Conservation (phyloP, 768 basidiomycete species). For the Gloeophyllum trabeum region DNA sequence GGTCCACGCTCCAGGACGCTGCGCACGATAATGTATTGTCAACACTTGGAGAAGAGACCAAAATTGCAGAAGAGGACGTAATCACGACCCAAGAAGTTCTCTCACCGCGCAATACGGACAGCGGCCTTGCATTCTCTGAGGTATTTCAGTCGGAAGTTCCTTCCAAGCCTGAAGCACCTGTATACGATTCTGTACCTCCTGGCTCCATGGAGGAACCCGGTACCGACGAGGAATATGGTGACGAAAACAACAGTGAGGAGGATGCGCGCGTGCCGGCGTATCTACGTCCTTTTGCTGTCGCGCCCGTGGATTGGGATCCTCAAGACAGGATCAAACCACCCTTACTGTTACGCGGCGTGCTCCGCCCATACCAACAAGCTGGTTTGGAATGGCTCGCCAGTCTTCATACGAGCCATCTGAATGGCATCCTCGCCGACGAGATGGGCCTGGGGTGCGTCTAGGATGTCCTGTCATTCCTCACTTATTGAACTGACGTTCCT, state of each 20-base stretch:
- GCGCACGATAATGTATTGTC: too few species aligned
- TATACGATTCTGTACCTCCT: too few species aligned
- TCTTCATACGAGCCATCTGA: constrained; percentile 68
- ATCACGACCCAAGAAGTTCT: too few species aligned
- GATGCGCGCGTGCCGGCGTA: constrained; percentile 27
- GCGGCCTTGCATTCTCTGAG: too few species aligned
- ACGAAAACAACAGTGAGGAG: constrained; percentile 20
- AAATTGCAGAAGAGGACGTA: constrained; percentile 18
- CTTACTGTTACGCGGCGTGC: constrained; percentile 70
- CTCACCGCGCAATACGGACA: too few species aligned
- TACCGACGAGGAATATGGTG: constrained; percentile 17
- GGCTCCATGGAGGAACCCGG: too few species aligned
- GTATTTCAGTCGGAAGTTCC: too few species aligned
- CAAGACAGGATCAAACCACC: constrained; percentile 49
- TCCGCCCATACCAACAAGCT: constrained; percentile 89
- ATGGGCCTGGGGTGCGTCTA: constrained; percentile 83
- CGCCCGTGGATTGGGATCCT: constrained; percentile 58
- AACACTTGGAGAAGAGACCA: constrained; percentile 6
- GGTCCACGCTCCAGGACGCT: too few species aligned
- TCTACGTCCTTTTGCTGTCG: constrained; percentile 59
- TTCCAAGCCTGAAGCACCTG: too few species aligned
- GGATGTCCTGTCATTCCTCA: background rate
- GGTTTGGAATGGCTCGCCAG: constrained; percentile 93
- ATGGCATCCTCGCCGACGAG: constrained; percentile 85
- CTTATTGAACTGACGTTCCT: constrained; percentile 1